Percentiles rank a stretch among this genome's conserved stretches.
These are phyloP conservation scores for Pythium sp. DNA, from an alignment of 352 stramenopile species.

Conservation along the genomic window DNA sequence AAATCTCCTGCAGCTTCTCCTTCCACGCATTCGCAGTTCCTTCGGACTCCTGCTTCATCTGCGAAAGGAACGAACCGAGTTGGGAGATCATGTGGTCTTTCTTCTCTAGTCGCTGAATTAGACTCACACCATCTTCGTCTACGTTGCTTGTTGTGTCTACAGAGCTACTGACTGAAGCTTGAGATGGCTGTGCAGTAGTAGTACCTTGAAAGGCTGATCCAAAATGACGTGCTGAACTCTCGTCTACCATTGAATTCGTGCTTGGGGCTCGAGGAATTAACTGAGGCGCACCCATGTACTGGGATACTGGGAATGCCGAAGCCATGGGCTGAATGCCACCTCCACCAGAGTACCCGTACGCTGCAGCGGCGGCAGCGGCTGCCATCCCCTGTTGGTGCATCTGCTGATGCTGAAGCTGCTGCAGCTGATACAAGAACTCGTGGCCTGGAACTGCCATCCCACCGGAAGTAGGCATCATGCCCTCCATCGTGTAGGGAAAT, in stretches of 20 bases:
- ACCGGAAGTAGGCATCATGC: conserved; percentile 10
- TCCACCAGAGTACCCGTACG: conserved; percentile 31
- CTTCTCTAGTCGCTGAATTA: conserved; percentile 41
- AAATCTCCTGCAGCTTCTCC: conserved; percentile 56
- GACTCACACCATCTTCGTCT: conserved; percentile 19
- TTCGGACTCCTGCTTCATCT: conserved; percentile 76
- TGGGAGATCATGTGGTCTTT: conserved; percentile 67
- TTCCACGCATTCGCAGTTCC: conserved; percentile 55
- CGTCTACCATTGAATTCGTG: conserved; percentile 4
- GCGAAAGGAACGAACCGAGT: conserved; percentile 60
- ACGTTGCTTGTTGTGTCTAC: not conserved
- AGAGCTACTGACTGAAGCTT: not conserved
- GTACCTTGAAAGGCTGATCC: not conserved
- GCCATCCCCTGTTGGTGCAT: conserved; percentile 35
- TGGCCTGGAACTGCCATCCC: conserved; percentile 12
- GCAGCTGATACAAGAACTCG: conserved; percentile 48
- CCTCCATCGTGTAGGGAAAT: conserved; percentile 8
- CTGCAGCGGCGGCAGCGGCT: conserved; percentile 4
- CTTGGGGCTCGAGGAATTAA: conserved; percentile 14
- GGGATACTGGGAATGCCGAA: conserved; percentile 14
- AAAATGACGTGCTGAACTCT: not conserved
- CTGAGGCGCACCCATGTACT: conserved; percentile 9
- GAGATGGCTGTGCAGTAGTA: not conserved
- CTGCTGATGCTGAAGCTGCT: conserved; percentile 44
- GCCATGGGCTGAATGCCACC: conserved; percentile 18